Evolutionary conservation across 345 rosid species (phyloP), one percentile per base, ranked within the genome.

Genomic region (Theobroma cacao): DNA sequence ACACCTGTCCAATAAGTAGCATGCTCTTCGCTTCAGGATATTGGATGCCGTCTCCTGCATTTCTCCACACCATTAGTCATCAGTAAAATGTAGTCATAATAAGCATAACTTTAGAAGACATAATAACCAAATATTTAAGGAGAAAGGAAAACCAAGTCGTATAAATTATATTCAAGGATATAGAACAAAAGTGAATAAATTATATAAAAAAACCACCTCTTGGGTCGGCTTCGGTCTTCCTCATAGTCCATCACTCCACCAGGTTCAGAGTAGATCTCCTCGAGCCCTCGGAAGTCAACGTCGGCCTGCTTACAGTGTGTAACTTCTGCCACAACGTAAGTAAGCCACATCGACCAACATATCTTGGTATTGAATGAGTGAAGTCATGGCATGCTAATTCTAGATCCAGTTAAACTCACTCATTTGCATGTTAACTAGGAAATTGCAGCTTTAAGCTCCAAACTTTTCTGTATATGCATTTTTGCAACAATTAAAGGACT

Each of bases 291-390:
- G 91, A 82, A 88, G 79, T 90, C 98, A 79, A 83, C 48, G 78
- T 93, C 95, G 67, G 89, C 99, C 99, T 94, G 99, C 92, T 92
- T 84, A 95, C 89, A 92, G 95, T 82, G 83, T 90, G 94, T 87
- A 91, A 89, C 98, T 92, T 94, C 98, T 92, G 97, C 98, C 97
- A 97, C 89, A 87, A 91, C 48, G 97, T 96, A 96, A 96, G 98
- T 93, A 94, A 93, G 95, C 82, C 94, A 87, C 89, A 93, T 92
- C 97, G 94, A 94, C 92, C 83, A 77, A 88, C 85, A 82, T 81
- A 83, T 76, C 89, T 79, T 83, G 85, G 80, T 68, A 87, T 70
- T 78, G 75, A 86, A 75, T 60, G 48, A 65, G 59, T 63, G 50
- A 53, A 40, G 48, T 55, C 31, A 55, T 43, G 47, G 24, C n/a